A percentile compares a stretch with the other conserved stretches of the same genome.
phyloP scores from a whole-genome alignment of 805 yeast species.

The Brettanomyces nanus region DNA sequence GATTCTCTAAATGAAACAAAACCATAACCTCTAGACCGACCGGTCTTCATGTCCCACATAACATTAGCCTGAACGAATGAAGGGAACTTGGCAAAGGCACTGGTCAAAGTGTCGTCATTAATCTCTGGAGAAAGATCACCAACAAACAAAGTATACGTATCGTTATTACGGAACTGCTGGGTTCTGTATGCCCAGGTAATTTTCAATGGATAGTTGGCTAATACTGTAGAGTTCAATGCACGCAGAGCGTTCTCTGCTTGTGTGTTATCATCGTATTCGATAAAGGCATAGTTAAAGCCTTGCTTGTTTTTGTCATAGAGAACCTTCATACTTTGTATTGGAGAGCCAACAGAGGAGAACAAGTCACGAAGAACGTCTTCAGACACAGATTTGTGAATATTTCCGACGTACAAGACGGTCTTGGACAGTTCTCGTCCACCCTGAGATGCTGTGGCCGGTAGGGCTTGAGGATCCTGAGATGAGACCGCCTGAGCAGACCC shows the following conservation, averaged over 20 bases:
- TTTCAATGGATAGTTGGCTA: conserved; percentile 48
- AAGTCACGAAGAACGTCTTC: conserved; percentile 57
- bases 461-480: too few relatives aligned
- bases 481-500: too few relatives aligned
- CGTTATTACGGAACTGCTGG: conserved; percentile 50
- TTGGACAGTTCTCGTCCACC: conserved; percentile 79
- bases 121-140: conserved; percentile 82
- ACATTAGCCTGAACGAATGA: conserved; percentile 78
- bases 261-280: conserved; percentile 55
- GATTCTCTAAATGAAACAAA: conserved; percentile 68
- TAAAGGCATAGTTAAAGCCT: conserved; percentile 75
- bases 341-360: conserved; percentile 47
- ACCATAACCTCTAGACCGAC: conserved; percentile 87
- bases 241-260: conserved; percentile 58
- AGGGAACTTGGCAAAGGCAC: conserved; percentile 47
- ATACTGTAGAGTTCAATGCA: conserved; percentile 45
- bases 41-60: conserved; percentile 97
- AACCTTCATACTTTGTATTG: conserved; percentile 58
- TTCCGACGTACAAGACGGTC: conserved; percentile 71
- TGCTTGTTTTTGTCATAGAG: conserved; percentile 67
- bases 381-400: conserved; percentile 53
- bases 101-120: conserved; percentile 62
- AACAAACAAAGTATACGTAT: conserved; percentile 65
- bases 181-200: conserved; percentile 84
- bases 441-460: conserved; percentile 61